phyloP scores from a whole-genome alignment of 208 protist genomes.

The Trypanosoma lewisi region DNA sequence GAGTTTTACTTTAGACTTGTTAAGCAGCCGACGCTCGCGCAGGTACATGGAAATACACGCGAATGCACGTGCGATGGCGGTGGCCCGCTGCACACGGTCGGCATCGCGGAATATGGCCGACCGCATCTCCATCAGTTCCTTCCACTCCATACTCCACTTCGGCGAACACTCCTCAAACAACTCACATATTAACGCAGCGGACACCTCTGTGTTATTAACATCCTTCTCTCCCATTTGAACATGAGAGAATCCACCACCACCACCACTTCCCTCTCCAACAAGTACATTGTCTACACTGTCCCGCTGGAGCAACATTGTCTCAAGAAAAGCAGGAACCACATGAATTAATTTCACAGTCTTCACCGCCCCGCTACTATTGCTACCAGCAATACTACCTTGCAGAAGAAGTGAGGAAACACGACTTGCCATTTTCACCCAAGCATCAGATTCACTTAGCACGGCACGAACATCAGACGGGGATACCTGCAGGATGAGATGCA shows the following conservation, averaged over 20 bases:
- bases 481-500: constrained; percentile 39
- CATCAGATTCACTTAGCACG: constrained; percentile 9
- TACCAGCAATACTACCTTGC: neutral
- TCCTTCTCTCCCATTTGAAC: neutral
- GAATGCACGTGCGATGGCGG: constrained; percentile 47
- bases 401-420: constrained; percentile 58
- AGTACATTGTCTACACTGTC: neutral
- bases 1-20: constrained; percentile 18
- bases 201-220: neutral
- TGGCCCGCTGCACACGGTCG: constrained; percentile 42
- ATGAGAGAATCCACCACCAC: neutral
- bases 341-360: constrained; percentile 28
- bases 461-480: constrained; percentile 17
- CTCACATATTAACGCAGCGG: constrained; percentile 31
- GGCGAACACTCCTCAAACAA: constrained; percentile 51
- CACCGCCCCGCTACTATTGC: neutral
- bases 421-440: constrained; percentile 39
- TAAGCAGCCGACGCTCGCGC: constrained; percentile 38
- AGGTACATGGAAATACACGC: constrained; percentile 41
- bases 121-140: constrained; percentile 74
- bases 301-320: constrained; percentile 27
- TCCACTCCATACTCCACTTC: constrained; percentile 61
- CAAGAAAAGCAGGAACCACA: constrained; percentile 41
- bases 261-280: too few species aligned
- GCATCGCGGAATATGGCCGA: constrained; percentile 50